phyloP scores from a whole-genome alignment of 2,329 filamentous ascomycete genomes.

The Exserohilum rostratum region DNA sequence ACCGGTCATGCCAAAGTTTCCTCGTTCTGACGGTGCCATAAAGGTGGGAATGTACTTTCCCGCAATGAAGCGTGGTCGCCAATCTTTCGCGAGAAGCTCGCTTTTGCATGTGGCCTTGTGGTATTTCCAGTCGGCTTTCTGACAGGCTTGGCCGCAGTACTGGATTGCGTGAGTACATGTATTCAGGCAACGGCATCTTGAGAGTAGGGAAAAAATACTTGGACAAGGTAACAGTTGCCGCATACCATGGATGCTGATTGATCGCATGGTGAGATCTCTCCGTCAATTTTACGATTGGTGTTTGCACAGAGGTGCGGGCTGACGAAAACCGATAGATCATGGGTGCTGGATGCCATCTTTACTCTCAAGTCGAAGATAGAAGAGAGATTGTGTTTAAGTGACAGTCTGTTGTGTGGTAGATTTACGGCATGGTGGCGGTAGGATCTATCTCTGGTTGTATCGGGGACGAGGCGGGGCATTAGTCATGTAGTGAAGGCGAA shows the following conservation, averaged over 20 bases:
- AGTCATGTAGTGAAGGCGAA: no score
- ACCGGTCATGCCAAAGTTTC: neutral
- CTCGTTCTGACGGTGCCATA: neutral
- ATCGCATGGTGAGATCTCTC: neutral
- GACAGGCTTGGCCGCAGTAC: constrained; percentile 6
- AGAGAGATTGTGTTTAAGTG: no score
- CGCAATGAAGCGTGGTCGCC: neutral
- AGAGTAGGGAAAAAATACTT: neutral
- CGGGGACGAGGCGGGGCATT: no score
- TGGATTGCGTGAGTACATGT: neutral
- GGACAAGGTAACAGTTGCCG: neutral
- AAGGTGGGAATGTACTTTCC: neutral
- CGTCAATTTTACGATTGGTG: neutral
- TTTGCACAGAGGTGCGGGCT: neutral
- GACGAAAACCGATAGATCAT: neutral
- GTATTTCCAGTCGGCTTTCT: neutral
- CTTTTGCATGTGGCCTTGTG: constrained; percentile 1
- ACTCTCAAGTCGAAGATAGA: no score
- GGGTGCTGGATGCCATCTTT: neutral
- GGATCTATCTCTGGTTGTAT: no score
- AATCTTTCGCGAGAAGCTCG: neutral
- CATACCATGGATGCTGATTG: neutral
- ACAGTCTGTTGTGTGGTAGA: no score
- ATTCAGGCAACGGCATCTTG: neutral
- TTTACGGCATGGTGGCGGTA: no score